Evolutionary conservation across 305 asterid genomes (phyloP), one percentile per base, ranked within the genome.

Genomic region (Fraxinus nigra): DNA sequence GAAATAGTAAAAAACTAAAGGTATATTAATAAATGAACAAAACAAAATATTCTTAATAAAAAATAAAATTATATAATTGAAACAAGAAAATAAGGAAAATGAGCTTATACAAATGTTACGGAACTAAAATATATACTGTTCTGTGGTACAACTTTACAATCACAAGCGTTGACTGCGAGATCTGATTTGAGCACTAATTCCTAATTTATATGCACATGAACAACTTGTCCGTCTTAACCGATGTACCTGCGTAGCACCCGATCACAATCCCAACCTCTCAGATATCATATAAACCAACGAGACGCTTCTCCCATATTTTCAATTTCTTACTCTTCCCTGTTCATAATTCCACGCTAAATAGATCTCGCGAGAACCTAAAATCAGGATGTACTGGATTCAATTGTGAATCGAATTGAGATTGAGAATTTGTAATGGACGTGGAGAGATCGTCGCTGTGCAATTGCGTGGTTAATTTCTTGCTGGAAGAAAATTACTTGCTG

Each of bases 401-500:
- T 83, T 54, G 38, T 81, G 76, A 72, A 81, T 79, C 38, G 87
- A 61, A 78, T 81, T 76, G 84, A 76, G 84, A 65, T 82, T 83
- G 77, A 54, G 81, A 77, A 79, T 75, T 37, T 46, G 46, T 79
- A 87, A 96, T 96, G 99, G 99, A 96, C 90, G 98, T 94, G 82
- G 98, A 96, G 97, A 90, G 91, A 90, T 96, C 98, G 87, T 96
- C 99, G 40, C 94, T 94, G 77, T 96, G 99, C 94, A 96, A 96
- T 87, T 94, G 97, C 85, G 98, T 96, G 69, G 99, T 96, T 82
- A 96, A 96, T 89, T 96, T 96, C 85, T 85, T 96, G 48, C 87
- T 96, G 82, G 98, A 96, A 82, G 99, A 96, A 92, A 96, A 96
- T 85, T 96, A 93, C 91, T 85, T 91, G 84, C 88, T 94, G 77